These are phyloP conservation scores for Capronia americana DNA, from an alignment of 2,329 filamentous ascomycete genomes.

Conservation along the genomic window DNA sequence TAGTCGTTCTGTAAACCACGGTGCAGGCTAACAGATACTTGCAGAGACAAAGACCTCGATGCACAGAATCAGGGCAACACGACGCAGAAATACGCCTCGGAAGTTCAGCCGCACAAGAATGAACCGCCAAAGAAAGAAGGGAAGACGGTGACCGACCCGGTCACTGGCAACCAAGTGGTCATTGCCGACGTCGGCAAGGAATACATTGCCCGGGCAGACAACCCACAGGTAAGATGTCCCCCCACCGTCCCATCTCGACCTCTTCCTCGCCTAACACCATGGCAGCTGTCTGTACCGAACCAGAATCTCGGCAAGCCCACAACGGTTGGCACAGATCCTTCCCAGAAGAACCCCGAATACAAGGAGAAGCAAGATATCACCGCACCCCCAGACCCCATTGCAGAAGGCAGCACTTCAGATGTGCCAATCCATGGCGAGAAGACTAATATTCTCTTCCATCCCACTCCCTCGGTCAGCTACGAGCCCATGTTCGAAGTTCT, in stretches of 20 bases:
- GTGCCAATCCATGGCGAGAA: conserved; percentile 96
- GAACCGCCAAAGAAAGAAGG: conserved; percentile 54
- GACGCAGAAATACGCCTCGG: conserved; percentile 45
- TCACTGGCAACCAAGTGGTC: conserved; percentile 82
- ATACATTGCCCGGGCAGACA: conserved; percentile 71
- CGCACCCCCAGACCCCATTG: conserved; percentile 85
- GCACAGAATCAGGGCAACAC: conserved; percentile 51
- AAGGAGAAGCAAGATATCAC: conserved; percentile 85
- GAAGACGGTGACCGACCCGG: conserved; percentile 79
- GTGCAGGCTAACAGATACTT: not conserved
- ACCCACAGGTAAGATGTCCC: conserved; percentile 66
- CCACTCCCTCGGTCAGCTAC: conserved; percentile 86
- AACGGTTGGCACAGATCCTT: conserved; percentile 71
- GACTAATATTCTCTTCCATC: conserved; percentile 95
- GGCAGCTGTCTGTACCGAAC: conserved; percentile 81
- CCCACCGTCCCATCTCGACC: not conserved
- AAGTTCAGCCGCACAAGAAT: conserved; percentile 56
- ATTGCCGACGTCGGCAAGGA: conserved; percentile 81
- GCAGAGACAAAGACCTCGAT: conserved; percentile 73
- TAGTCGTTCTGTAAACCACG: not conserved
- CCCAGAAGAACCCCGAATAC: conserved; percentile 79
- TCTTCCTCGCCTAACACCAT: conserved; percentile 17
- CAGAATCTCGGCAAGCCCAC: conserved; percentile 76
- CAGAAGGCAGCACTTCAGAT: conserved; percentile 82
- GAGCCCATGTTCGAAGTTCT: conserved; percentile 83